Evolutionary conservation across 345 rosid species (phyloP), one percentile per base, ranked within the genome.

Genomic region (Euphorbia lathyris): DNA sequence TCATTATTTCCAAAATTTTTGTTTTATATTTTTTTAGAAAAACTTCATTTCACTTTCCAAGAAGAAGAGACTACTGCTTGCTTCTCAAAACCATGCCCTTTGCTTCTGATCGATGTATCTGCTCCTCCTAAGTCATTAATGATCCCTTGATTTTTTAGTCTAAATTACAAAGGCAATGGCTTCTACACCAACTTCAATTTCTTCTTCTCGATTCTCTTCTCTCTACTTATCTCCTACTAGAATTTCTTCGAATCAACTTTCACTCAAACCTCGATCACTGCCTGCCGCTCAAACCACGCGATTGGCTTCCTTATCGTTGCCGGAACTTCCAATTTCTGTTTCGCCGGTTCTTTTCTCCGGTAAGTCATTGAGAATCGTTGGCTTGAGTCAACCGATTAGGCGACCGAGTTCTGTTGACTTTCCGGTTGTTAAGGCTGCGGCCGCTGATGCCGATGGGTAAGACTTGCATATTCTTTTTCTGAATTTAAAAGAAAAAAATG

Each of bases 391-490:
- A 26, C 56, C 20, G 25, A 43, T 78, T 45, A 66, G 75, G 53
- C 72, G 74, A 61, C 65, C 79, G 30, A 17, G 65, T 45, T 29
- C 56, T 27, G 75, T 70, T 59, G 81, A 76, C 30, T 51, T 42
- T 61, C 69, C 73, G 5, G 67, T 73, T 7, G 76, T 55, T 60
- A 68, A 77, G 12, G 85, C 85, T 0, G 85, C 85, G 8, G 82
- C 83, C 32, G 81, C 84, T 1, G 84, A 79, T 63, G 83, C 82
- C 20, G 84, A 83, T 2, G 87, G 80, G 65, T 68, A 77, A 74
- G 68, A 65, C 69, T 78, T 77, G 27, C 56, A 36, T 7, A 12
- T 42, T 36, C 48, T 25, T 22, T 7, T 68, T 38, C n/a, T 29
- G 25, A 45, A 45, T 45, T 45, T 12, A 45, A 14, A 12, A 40